A percentile compares a stretch with the other conserved stretches of the same genome.
Conservation (phyloP, 345 rosid species). For the Barbarea vulgaris region DNA sequence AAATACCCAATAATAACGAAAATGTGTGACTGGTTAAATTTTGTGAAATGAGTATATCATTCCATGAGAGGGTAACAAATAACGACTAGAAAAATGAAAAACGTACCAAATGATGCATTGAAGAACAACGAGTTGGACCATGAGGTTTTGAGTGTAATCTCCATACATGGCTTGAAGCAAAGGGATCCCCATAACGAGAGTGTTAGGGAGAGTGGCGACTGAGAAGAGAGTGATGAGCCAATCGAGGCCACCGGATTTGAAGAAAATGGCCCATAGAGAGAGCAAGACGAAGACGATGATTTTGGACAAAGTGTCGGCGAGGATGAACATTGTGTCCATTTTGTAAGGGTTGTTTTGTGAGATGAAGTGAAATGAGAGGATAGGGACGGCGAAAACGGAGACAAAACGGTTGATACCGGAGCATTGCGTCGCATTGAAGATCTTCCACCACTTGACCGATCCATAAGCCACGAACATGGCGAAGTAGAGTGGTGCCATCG, state of each 20-base stretch:
- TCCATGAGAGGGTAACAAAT: background rate
- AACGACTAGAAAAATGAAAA: conserved; percentile 45
- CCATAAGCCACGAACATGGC: conserved; percentile 96
- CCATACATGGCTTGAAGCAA: conserved; percentile 63
- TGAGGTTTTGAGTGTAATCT: conserved; percentile 45
- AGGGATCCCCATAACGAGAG: conserved; percentile 65
- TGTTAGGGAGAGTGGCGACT: conserved; percentile 53
- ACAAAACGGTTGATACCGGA: conserved; percentile 99
- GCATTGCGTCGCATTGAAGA: conserved; percentile 91
- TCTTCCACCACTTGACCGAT: conserved; percentile 97
- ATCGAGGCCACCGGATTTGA: conserved; percentile 45
- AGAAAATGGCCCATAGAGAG: conserved; percentile 45
- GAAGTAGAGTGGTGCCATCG: conserved; percentile 96
- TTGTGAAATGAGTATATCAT: background rate
- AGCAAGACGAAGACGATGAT: conserved; percentile 46
- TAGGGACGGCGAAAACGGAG: conserved; percentile 95
- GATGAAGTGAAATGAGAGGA: conserved; percentile 88
- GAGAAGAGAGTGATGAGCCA: conserved; percentile 63
- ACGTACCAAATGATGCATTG: conserved; percentile 63
- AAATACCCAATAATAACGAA: background rate
- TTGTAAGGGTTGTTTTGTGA: conserved; percentile 51
- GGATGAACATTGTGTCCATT: conserved; percentile 54
- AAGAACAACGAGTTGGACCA: conserved; percentile 59
- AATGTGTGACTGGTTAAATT: background rate
- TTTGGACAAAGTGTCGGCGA: conserved; percentile 56